phyloP scores from a whole-genome alignment of 495 filamentous ascomycete genomes.

The Rhypophila decipiens region DNA sequence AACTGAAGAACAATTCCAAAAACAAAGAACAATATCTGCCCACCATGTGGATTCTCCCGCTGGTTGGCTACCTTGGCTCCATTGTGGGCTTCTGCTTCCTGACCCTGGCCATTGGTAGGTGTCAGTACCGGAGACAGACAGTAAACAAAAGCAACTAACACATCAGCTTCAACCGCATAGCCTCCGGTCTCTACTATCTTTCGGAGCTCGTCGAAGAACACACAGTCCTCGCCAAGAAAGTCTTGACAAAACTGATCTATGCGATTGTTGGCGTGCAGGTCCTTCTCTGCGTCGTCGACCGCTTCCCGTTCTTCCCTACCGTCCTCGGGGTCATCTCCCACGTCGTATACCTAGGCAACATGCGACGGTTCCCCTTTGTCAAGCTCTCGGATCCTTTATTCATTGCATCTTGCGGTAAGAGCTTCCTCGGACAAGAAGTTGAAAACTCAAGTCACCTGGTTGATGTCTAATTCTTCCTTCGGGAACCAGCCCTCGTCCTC shows the following conservation, averaged over 20 bases:
- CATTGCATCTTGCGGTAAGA: conserved; percentile 67
- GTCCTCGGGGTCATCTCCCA: conserved; percentile 75
- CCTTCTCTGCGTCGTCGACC: conserved; percentile 71
- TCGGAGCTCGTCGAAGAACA: conserved; percentile 98
- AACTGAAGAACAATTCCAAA: too few relatives aligned
- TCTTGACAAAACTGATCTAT: conserved; percentile 83
- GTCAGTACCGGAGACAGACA: background rate
- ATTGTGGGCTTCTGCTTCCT: conserved; percentile 87
- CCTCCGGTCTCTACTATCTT: conserved; percentile 95
- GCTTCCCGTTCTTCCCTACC: conserved; percentile 70
- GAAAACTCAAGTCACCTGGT: background rate
- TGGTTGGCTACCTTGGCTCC: conserved; percentile 83
- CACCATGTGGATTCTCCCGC: conserved; percentile 85
- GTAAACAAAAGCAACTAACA: background rate
- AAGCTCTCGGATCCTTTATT: conserved; percentile 86
- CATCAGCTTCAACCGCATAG: conserved; percentile 35
- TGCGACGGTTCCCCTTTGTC: conserved; percentile 81
- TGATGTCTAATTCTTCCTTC: background rate
- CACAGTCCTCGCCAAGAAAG: conserved; percentile 80
- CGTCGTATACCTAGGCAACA: conserved; percentile 81
- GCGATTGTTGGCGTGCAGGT: conserved; percentile 67
- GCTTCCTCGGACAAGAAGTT: conserved; percentile 3
- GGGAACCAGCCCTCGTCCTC: conserved; percentile 60
- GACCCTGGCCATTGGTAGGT: conserved; percentile 82
- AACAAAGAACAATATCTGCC: background rate